phyloP scores from a whole-genome alignment of 257 asterid species.

The Plantago elongata region DNA sequence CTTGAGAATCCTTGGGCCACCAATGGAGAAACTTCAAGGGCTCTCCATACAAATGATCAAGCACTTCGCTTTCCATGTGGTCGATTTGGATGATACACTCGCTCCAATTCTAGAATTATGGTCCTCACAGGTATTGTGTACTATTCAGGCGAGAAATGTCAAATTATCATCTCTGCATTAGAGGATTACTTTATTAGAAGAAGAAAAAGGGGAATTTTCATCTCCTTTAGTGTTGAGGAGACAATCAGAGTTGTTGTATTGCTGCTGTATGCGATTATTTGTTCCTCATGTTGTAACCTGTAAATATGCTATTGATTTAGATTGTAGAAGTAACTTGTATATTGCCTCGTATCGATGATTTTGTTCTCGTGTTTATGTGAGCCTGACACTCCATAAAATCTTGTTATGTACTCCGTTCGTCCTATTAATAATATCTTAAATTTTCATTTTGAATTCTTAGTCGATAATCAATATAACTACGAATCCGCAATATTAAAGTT shows the following conservation, averaged over 20 bases:
- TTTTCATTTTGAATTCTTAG: too few relatives aligned
- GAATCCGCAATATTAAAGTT: too few relatives aligned
- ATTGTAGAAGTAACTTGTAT: too few relatives aligned
- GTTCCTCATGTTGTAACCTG: too few relatives aligned
- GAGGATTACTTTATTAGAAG: slow-evolving; percentile 21
- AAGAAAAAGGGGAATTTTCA: slow-evolving; percentile 18
- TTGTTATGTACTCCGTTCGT: too few relatives aligned
- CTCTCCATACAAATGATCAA: slow-evolving; percentile 21
- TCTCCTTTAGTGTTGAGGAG: slow-evolving; percentile 11
- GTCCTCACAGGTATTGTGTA: neutral
- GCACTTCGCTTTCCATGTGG: slow-evolving; percentile 21
- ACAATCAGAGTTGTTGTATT: neutral
- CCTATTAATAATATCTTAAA: too few relatives aligned
- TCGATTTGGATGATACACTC: neutral
- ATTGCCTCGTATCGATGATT: too few relatives aligned
- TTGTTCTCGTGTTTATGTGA: too few relatives aligned
- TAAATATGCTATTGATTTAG: too few relatives aligned
- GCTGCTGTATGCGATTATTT: too few relatives aligned
- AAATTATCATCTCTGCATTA: slow-evolving; percentile 13
- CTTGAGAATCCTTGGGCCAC: slow-evolving; percentile 21
- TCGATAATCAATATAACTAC: too few relatives aligned
- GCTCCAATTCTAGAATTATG: neutral
- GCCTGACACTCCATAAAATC: too few relatives aligned
- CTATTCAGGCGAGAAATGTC: slow-evolving; percentile 18
- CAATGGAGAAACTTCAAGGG: slow-evolving; percentile 28